Base-by-base conservation (phyloP, 1,284 basidiomycete genomes). In the Phenoliferia sp. region DNA sequence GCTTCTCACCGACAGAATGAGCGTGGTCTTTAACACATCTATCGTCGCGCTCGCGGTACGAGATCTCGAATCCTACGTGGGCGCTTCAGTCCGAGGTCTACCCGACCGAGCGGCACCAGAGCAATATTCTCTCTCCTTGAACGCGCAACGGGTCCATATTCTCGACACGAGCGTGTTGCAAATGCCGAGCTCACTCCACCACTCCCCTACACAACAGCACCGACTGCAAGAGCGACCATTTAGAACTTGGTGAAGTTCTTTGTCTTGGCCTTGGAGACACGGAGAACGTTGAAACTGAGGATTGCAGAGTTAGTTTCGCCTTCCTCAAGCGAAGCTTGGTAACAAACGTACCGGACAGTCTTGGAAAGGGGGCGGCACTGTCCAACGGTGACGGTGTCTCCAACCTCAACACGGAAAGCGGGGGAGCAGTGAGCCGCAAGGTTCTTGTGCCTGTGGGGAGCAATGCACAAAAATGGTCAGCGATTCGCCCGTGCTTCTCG, bases 331-430 rank as follows among this genome's bases (percentile, higher is more conserved):
- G 48, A n/a, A 34, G 48, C 34, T 17, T n/a, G n/a, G n/a, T n/a
- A n/a, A n/a, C n/a, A 28, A 55, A 65, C 65, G 48, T 33, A 98
- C 66, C 95, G 91, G 76, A 99, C 94, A 62, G 95, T 98, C 85
- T 99, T 99, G 75, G 95, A 99, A 79, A 99, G 84, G 77, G 96
- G 96, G 80, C 96, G 90, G 86, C 96, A 99, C 88, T 99, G 96
- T 67, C 94, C 95, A 76, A 98, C 94, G 77, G 94, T 98, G 76
- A 99, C 95, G 73, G 85, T 84, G 81, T 99, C 96, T 67, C 95
- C 95, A 36, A 80, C 77, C 69, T 80, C 78, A 61, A 81, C 80
- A 85, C 96, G 96, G 92, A 99, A 99, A 69, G 94, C 94, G 66
- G 96, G 96, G 62, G 94, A 98, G 78, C 92, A 88, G 82, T 99